A percentile compares a stretch with the other conserved stretches of the same genome.
These are phyloP conservation scores for Shiraia sp. DNA, from an alignment of 2,329 filamentous ascomycete genomes.

Conservation along the genomic window DNA sequence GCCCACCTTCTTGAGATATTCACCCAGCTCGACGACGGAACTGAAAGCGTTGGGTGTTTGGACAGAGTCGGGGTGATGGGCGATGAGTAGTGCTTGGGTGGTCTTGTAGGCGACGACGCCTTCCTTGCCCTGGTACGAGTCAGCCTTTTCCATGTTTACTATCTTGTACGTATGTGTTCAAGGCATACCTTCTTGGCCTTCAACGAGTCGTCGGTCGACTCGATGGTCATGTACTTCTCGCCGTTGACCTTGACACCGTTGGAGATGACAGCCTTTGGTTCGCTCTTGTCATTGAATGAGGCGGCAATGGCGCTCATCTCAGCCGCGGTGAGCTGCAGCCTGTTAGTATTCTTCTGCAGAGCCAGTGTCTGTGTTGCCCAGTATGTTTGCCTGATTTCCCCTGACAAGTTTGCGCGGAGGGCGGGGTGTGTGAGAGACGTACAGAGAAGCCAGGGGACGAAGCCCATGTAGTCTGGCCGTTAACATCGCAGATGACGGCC, in stretches of 20 bases:
- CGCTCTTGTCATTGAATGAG: constrained; percentile 58
- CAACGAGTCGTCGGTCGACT: constrained; percentile 75
- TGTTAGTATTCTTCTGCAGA: constrained; percentile 12
- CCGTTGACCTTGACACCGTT: constrained; percentile 77
- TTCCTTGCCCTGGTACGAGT: constrained; percentile 66
- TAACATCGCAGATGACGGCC: constrained; percentile 55
- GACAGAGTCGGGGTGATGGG: constrained; percentile 76
- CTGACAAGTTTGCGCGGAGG: constrained; percentile 1
- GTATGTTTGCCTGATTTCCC: not conserved
- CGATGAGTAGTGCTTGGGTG: constrained; percentile 83
- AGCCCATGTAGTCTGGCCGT: constrained; percentile 66
- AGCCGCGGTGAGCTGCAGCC: constrained; percentile 52
- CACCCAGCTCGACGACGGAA: constrained; percentile 80
- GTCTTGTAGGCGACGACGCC: constrained; percentile 86
- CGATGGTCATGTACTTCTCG: constrained; percentile 77
- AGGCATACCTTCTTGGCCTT: constrained; percentile 80
- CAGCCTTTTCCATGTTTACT: constrained; percentile 2
- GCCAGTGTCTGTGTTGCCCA: not conserved
- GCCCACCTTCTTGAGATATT: constrained; percentile 78
- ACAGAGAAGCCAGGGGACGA: constrained; percentile 87
- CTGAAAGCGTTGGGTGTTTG: constrained; percentile 75
- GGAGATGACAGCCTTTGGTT: constrained; percentile 67
- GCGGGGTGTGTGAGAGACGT: constrained; percentile 42
- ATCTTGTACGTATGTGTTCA: not conserved
- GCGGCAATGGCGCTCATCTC: constrained; percentile 61